A percentile compares a stretch with the other conserved stretches of the same genome.
Evolutionary conservation across 2,329 filamentous ascomycete genomes (phyloP).

Genomic region (Penicillium sp.): DNA sequence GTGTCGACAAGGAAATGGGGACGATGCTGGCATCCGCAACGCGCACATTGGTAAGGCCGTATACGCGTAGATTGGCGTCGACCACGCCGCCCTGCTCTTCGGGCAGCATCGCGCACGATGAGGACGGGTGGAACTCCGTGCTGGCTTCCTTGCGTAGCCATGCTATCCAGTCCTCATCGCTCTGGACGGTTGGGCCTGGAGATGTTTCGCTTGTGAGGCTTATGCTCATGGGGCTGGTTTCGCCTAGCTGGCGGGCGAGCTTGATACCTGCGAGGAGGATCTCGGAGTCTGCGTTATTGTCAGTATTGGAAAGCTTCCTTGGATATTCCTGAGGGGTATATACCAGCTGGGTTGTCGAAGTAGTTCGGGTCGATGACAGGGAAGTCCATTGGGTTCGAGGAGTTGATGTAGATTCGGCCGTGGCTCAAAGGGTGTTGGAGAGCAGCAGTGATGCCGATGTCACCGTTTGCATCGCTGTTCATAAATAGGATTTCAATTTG

Average conservation of each 20-base stretch:
- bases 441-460: conserved; percentile 27
- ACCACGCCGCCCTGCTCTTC: conserved; percentile 25
- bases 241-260: conserved; percentile 22
- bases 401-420: conserved; percentile 30
- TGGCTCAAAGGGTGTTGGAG: conserved; percentile 31
- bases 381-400: conserved; percentile 26
- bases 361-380: conserved; percentile 31
- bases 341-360: conserved; percentile 24
- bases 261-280: conserved; percentile 27
- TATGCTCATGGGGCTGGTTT: conserved; percentile 19
- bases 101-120: conserved; percentile 28
- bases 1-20: conserved; percentile 29
- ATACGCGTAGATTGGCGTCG: conserved; percentile 26
- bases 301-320: background rate
- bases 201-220: conserved; percentile 21
- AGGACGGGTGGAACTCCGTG: conserved; percentile 27
- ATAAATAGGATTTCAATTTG: conserved; percentile 28
- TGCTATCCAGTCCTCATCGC: conserved; percentile 22
- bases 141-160: conserved; percentile 18
- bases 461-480: conserved; percentile 27
- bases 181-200: conserved; percentile 19
- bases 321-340: background rate
- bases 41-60: conserved; percentile 30
- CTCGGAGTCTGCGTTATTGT: conserved; percentile 17
- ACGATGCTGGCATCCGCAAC: conserved; percentile 29